Evolutionary conservation across 2,329 filamentous ascomycete genomes (phyloP).

Genomic region (Zymoseptoria tritici): DNA sequence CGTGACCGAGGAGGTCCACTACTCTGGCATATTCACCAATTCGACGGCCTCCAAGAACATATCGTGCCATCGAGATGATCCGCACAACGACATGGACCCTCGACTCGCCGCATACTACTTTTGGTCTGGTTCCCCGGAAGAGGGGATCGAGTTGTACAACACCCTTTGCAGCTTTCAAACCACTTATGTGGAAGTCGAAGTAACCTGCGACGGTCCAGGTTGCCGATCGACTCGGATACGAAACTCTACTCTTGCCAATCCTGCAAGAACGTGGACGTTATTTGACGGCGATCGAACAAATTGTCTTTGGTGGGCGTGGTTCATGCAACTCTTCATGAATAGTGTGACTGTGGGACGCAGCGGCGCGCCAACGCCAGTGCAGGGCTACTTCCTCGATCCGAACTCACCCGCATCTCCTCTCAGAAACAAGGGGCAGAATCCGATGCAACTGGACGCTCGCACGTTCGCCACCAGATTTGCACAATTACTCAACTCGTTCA

Average conservation of each 20-base stretch:
- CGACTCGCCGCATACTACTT: conserved; percentile 1
- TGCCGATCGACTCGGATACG: background rate
- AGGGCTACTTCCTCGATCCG: conserved; percentile 3
- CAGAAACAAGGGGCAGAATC: no score
- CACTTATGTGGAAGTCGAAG: conserved; percentile 1
- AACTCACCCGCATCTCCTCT: background rate
- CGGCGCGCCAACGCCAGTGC: background rate
- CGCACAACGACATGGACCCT: background rate
- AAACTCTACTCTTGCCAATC: conserved; percentile 1
- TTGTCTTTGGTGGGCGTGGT: conserved; percentile 1
- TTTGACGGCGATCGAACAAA: background rate
- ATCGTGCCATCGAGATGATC: background rate
- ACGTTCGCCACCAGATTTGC: background rate
- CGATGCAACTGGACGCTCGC: no score
- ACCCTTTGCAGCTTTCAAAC: conserved; percentile 1
- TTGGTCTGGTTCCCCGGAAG: background rate
- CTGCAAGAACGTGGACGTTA: background rate
- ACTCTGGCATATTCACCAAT: background rate
- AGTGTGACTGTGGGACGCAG: background rate
- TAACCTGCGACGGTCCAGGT: background rate
- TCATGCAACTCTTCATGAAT: background rate
- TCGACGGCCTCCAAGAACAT: no score
- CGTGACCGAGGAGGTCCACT: background rate
- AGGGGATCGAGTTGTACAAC: background rate
- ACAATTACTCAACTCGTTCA: conserved; percentile 1